These are phyloP conservation scores for Rickenella mellea DNA, from an alignment of 768 basidiomycete genomes.

Conservation along the genomic window DNA sequence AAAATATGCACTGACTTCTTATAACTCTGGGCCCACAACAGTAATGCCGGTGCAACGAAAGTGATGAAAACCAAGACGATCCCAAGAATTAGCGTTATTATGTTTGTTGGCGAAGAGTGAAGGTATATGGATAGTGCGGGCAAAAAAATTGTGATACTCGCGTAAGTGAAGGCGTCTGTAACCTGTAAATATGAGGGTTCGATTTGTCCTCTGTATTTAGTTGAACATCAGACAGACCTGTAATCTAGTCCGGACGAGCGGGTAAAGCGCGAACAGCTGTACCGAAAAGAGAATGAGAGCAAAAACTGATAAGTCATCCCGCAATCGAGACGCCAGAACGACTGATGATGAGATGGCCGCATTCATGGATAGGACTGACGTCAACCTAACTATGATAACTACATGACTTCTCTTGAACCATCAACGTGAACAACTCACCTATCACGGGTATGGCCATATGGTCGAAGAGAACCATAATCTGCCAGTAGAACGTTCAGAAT, in stretches of 20 bases:
- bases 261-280: slow-evolving; percentile 76
- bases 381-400: too few species aligned
- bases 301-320: slow-evolving; percentile 79
- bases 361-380: slow-evolving; percentile 80
- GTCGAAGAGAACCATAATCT: slow-evolving; percentile 57
- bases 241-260: slow-evolving; percentile 63
- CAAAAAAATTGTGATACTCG: slow-evolving; percentile 43
- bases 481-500: slow-evolving; percentile 73
- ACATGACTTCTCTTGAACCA: slow-evolving; percentile 7
- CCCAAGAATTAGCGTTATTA: slow-evolving; percentile 43
- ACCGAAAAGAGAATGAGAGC: slow-evolving; percentile 80
- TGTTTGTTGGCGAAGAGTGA: slow-evolving; percentile 43
- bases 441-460: slow-evolving; percentile 40
- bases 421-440: slow-evolving; percentile 30
- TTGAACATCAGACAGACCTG: slow-evolving; percentile 36
- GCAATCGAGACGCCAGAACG: slow-evolving; percentile 84
- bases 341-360: slow-evolving; percentile 89
- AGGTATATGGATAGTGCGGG: slow-evolving; percentile 41
- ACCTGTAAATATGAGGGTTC: slow-evolving; percentile 25
- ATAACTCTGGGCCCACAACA: slow-evolving; percentile 80
- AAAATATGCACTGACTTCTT: slow-evolving; percentile 60
- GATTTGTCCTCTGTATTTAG: slow-evolving; percentile 5
- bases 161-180: slow-evolving; percentile 36
- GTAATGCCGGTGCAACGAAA: slow-evolving; percentile 61
- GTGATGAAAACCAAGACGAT: slow-evolving; percentile 46